Evolutionary conservation across 495 filamentous ascomycete species (phyloP), one percentile per base, ranked within the genome.

Genomic region (Pyrenopolyporus hunteri): DNA sequence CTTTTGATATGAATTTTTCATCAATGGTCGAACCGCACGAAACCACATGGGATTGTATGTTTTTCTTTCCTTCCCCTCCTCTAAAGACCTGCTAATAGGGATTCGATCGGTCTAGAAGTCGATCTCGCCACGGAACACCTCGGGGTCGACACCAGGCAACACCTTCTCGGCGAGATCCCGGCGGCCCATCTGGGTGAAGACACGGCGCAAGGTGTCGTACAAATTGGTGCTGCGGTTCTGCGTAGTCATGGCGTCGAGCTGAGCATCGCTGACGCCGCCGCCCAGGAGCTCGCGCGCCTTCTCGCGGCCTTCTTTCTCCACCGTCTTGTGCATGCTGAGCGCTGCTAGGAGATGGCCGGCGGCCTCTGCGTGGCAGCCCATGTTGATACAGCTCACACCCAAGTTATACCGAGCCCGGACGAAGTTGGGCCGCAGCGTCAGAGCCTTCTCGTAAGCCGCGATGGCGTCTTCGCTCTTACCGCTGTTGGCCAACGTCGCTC

Each of bases 191-290:
- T 94, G 92, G 25, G 84, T 89, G 72, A 98, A 98, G 6, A 98
- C 95, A 53, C 95, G 80, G 43, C 92, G 80, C 47, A 98, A 74
- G 3, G 94, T 98, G 73, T 98, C 94, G 68, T 94, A 92, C 47
- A 98, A 76, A 72, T 97, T 98, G 31, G 93, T 97, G 78, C 92
- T 96, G 70, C 95, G 86, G 74, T 98, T 98, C 79, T 97, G 92
- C 50, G 79, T 83, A 35, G 92, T 85, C 87, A 96, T 88, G 42
- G 87, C 79, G 63, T 94, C 88, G 36, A 96, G 77, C 58, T 89
- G 84, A 10, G 79, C 82, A 50, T 96, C 90, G 4, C 74, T 78
- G 9, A 75, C 79, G 4, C 82, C 82, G 14, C 78, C 85, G 7
- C 85, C 85, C 6, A 94, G 81, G n/a, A 97, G 86, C 71, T 97